Conservation (phyloP, 305 asterid genomes). For the Coffea humblotiana region DNA sequence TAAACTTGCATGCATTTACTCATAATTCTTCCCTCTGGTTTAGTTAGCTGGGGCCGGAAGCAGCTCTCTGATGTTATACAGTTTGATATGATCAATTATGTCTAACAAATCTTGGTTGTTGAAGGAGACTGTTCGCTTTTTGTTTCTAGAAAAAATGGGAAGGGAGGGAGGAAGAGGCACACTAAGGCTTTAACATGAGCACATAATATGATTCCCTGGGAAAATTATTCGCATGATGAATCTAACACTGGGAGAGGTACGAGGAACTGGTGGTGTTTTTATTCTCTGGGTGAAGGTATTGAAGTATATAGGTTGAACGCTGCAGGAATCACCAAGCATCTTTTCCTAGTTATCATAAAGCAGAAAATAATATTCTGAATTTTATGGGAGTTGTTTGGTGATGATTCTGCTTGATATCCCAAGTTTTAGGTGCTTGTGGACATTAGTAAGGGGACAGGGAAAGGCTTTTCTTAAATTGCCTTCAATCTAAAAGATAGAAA, state of each 20-base stretch:
- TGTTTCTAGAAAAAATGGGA: too few species aligned
- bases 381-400: not conserved
- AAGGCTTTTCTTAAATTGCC: not conserved
- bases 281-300: too few species aligned
- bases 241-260: not conserved
- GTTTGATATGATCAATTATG: not conserved
- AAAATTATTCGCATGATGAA: not conserved
- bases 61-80: not conserved
- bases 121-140: not conserved
- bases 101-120: not conserved
- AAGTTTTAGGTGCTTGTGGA: not conserved
- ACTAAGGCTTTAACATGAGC: not conserved
- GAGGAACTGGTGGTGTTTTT: not conserved
- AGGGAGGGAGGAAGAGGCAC: too few species aligned
- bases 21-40: not conserved
- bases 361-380: not conserved
- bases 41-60: not conserved
- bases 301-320: not conserved
- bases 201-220: not conserved
- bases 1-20: not conserved
- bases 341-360: not conserved
- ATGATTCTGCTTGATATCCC: not conserved
- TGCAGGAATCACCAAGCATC: constrained; percentile 5
- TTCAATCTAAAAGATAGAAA: too few species aligned
- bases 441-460: not conserved